Percentiles rank a stretch among this genome's conserved stretches.
Evolutionary conservation across 2,329 filamentous ascomycete genomes (phyloP).

Genomic region (Fusarium coicis): DNA sequence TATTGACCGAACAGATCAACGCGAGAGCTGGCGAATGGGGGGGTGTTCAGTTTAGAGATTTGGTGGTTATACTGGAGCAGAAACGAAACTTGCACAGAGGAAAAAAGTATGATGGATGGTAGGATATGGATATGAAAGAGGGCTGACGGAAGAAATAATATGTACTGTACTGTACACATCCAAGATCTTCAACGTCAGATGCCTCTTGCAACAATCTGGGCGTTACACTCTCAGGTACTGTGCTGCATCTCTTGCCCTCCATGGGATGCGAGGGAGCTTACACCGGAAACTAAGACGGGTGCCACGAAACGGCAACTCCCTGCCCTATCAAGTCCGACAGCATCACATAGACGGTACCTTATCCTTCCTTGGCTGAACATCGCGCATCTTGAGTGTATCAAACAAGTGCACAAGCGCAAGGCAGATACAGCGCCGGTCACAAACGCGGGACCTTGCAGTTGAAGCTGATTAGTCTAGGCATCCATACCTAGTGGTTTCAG

Average conservation of each 20-base stretch:
- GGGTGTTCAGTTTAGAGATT: background rate
- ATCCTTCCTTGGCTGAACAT: background rate
- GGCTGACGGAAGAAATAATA: background rate
- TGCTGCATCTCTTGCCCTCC: background rate
- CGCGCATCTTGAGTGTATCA: background rate
- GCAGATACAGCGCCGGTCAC: background rate
- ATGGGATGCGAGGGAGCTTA: background rate
- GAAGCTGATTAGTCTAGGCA: background rate
- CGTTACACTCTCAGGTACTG: background rate
- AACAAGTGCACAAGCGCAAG: background rate
- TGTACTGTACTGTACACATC: background rate
- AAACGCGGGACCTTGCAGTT: slow-evolving; percentile 3
- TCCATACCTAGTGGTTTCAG: background rate
- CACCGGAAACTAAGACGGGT: background rate
- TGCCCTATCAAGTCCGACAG: background rate
- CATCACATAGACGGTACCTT: background rate
- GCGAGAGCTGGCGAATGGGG: slow-evolving; percentile 4
- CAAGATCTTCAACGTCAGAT: slow-evolving; percentile 29
- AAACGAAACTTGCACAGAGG: background rate
- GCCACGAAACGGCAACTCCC: slow-evolving; percentile 10
- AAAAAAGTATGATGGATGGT: background rate
- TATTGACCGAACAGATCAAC: background rate
- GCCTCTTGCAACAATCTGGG: slow-evolving; percentile 6
- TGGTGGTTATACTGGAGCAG: background rate
- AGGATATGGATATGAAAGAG: background rate